A percentile compares a stretch with the other conserved stretches of the same genome.
phyloP scores from a whole-genome alignment of 208 protist species.

The Naegleria gruberi region DNA sequence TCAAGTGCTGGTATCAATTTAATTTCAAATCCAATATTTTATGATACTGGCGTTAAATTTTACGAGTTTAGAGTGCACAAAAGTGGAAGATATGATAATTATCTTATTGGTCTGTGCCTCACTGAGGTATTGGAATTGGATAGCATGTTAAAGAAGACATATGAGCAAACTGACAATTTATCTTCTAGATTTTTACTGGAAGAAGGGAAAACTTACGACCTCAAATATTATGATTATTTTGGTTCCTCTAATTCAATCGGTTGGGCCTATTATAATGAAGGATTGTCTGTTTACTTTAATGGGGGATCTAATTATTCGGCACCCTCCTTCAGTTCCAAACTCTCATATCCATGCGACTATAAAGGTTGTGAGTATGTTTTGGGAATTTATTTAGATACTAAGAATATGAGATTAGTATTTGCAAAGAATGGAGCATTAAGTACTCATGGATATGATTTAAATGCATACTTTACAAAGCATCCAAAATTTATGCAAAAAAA shows the following conservation, averaged over 20 bases:
- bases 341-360: too few species aligned
- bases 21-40: neutral
- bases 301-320: neutral
- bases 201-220: neutral
- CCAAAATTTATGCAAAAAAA: neutral
- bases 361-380: neutral
- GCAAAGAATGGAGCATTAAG: too few species aligned
- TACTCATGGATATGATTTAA: too few species aligned
- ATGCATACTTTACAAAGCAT: too few species aligned
- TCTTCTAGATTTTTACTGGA: neutral
- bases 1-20: neutral
- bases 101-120: neutral
- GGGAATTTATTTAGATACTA: neutral
- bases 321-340: too few species aligned
- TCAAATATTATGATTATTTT: neutral
- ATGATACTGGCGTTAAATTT: neutral
- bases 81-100: neutral
- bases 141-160: too few species aligned
- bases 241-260: neutral
- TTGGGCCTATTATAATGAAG: neutral
- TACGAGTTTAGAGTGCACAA: neutral
- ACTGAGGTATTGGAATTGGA: neutral
- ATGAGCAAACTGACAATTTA: neutral
- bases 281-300: neutral
- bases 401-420: neutral